Evolutionary conservation across 257 asterid species (phyloP).

Genomic region (Datura wrightii): DNA sequence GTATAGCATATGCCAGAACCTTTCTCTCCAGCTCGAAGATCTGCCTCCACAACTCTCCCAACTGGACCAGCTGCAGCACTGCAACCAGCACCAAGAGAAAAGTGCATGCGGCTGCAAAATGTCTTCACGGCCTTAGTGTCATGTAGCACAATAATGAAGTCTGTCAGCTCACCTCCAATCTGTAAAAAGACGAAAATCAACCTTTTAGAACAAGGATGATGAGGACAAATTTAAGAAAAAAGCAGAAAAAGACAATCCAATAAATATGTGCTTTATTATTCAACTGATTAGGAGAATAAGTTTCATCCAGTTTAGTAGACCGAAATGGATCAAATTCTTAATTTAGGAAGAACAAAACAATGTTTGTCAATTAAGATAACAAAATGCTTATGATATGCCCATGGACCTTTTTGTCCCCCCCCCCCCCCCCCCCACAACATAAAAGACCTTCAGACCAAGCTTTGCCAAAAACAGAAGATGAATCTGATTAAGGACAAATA

Average conservation of each 20-base stretch:
- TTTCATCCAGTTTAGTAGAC: not conserved
- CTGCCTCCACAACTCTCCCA: constrained; percentile 98
- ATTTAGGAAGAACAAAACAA: constrained; percentile 2
- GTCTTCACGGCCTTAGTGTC: constrained; percentile 90
- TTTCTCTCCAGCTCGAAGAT: constrained; percentile 94
- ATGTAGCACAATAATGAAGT: constrained; percentile 93
- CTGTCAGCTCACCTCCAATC: constrained; percentile 97
- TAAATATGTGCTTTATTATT: not conserved
- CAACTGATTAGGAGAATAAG: constrained; percentile 9
- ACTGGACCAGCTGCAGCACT: constrained; percentile 99
- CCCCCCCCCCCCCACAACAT: not conserved
- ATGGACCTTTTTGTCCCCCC: not conserved
- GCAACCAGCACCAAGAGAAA: constrained; percentile 99
- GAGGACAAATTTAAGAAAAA: constrained; percentile 25
- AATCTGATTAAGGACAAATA: not conserved
- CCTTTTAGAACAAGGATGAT: not conserved
- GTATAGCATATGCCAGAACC: constrained; percentile 99
- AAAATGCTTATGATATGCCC: not conserved
- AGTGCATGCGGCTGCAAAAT: constrained; percentile 96
- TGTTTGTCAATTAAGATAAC: not conserved
- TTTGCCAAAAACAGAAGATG: not conserved
- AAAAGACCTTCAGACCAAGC: constrained; percentile 6
- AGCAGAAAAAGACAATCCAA: not conserved
- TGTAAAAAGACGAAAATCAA: constrained; percentile 36
- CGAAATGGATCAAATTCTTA: not conserved